These are phyloP conservation scores for Pichia sp. DNA, from an alignment of 1,139 yeast species.

Conservation along the genomic window DNA sequence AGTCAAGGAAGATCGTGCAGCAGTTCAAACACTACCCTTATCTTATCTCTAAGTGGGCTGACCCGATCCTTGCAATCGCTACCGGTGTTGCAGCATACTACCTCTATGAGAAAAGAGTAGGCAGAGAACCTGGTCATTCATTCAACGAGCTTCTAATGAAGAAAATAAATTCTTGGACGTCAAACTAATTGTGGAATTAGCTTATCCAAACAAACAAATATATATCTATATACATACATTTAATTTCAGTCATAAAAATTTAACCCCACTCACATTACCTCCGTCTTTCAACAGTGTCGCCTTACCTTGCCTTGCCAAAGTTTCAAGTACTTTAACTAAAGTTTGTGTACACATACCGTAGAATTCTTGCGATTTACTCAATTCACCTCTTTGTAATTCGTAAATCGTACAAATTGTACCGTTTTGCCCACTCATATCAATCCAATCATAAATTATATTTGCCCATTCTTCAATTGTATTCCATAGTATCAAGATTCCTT, in stretches of 20 bases:
- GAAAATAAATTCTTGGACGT: slow-evolving; percentile 2
- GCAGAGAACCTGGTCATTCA: slow-evolving; percentile 49
- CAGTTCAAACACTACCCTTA: slow-evolving; percentile 26
- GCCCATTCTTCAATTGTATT: slow-evolving; percentile 74
- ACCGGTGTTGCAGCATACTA: slow-evolving; percentile 57
- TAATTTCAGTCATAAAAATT: slow-evolving; percentile 23
- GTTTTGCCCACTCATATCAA: slow-evolving; percentile 69
- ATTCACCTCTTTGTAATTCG: slow-evolving; percentile 67
- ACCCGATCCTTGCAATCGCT: slow-evolving; percentile 52
- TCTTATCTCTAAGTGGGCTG: slow-evolving; percentile 31
- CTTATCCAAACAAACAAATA: not conserved
- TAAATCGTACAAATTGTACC: slow-evolving; percentile 76
- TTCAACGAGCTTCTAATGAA: slow-evolving; percentile 36
- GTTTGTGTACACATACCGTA: slow-evolving; percentile 50
- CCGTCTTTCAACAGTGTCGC: slow-evolving; percentile 59
- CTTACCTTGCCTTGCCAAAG: slow-evolving; percentile 57
- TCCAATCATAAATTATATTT: slow-evolving; percentile 48
- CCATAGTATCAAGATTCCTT: slow-evolving; percentile 59
- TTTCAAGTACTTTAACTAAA: slow-evolving; percentile 48
- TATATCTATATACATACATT: too few relatives aligned
- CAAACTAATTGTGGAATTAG: slow-evolving; percentile 9
- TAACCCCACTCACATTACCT: slow-evolving; percentile 57
- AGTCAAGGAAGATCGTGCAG: slow-evolving; percentile 13
- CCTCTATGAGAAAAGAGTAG: slow-evolving; percentile 49
- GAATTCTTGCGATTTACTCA: slow-evolving; percentile 49